phyloP scores from a whole-genome alignment of 2,329 filamentous ascomycete genomes.

The Lecanicillium sp. region DNA sequence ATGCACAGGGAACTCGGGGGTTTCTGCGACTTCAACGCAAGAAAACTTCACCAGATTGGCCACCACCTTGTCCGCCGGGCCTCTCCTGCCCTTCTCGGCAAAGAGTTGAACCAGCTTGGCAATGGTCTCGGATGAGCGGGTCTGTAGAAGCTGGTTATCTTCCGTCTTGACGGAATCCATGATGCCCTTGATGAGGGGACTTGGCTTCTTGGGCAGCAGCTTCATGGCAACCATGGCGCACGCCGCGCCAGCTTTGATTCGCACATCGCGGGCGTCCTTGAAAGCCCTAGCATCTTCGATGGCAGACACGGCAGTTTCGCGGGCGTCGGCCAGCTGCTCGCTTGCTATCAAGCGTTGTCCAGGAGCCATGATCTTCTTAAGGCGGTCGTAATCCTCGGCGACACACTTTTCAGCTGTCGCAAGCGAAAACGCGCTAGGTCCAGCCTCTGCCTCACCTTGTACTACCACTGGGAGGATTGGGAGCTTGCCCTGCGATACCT shows the following conservation, averaged over 20 bases:
- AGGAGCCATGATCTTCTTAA: slow-evolving; percentile 84
- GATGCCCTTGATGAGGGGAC: slow-evolving; percentile 85
- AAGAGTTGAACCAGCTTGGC: slow-evolving; percentile 81
- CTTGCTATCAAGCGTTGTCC: slow-evolving; percentile 79
- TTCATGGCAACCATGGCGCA: slow-evolving; percentile 84
- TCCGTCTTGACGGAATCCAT: slow-evolving; percentile 98
- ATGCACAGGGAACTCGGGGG: slow-evolving; percentile 86
- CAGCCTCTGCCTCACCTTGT: slow-evolving; percentile 86
- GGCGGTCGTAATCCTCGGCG: slow-evolving; percentile 73
- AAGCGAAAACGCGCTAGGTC: slow-evolving; percentile 86
- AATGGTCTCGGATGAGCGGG: slow-evolving; percentile 77
- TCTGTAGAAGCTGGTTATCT: slow-evolving; percentile 82
- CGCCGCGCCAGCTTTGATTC: slow-evolving; percentile 79
- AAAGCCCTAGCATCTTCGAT: slow-evolving; percentile 73
- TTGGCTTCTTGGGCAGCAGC: slow-evolving; percentile 86
- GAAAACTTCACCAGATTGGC: slow-evolving; percentile 95
- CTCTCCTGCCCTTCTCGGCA: slow-evolving; percentile 68
- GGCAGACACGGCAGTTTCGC: slow-evolving; percentile 58
- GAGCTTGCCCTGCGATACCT: slow-evolving; percentile 66
- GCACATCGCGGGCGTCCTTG: slow-evolving; percentile 76
- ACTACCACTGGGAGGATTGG: slow-evolving; percentile 83
- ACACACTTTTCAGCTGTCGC: slow-evolving; percentile 82
- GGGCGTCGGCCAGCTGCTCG: slow-evolving; percentile 71
- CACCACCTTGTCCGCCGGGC: slow-evolving; percentile 91
- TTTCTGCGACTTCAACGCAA: slow-evolving; percentile 95